Conservation (phyloP, 441 rosid species). For the Populus tomentosa region DNA sequence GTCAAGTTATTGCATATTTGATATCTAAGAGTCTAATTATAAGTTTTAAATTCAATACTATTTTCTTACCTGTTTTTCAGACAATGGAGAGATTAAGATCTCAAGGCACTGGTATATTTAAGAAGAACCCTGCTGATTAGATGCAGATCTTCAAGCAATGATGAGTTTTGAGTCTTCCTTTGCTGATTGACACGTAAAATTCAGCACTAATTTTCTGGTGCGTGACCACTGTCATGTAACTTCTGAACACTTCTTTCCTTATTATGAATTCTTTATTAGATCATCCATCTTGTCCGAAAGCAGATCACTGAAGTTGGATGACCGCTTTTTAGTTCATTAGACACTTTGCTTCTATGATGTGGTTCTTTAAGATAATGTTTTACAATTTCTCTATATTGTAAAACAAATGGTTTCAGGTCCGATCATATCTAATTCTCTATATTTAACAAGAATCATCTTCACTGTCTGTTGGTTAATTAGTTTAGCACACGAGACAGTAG, state of each 20-base stretch:
- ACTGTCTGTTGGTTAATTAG: background rate
- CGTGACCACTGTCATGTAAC: background rate
- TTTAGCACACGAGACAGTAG: background rate
- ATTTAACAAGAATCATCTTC: background rate
- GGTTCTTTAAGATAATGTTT: background rate
- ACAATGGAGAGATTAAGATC: slow-evolving; percentile 95
- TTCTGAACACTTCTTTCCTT: background rate
- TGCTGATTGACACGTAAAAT: background rate
- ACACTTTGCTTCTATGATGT: background rate
- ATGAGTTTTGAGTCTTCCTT: slow-evolving; percentile 11
- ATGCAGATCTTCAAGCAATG: slow-evolving; percentile 95
- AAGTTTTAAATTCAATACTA: background rate
- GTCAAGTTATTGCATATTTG: background rate
- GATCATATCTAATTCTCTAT: background rate
- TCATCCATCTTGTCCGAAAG: background rate
- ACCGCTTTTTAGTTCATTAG: background rate
- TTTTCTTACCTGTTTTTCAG: slow-evolving; percentile 36
- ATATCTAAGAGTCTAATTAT: background rate
- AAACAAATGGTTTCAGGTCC: background rate
- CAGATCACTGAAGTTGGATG: background rate
- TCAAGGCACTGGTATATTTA: slow-evolving; percentile 78
- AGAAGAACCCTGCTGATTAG: slow-evolving; percentile 82
- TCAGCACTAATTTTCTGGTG: background rate
- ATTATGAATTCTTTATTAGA: background rate
- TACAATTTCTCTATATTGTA: background rate